A percentile compares a stretch with the other conserved stretches of the same genome.
These are phyloP conservation scores for Triadica sebifera DNA, from an alignment of 345 rosid genomes.

Conservation along the genomic window DNA sequence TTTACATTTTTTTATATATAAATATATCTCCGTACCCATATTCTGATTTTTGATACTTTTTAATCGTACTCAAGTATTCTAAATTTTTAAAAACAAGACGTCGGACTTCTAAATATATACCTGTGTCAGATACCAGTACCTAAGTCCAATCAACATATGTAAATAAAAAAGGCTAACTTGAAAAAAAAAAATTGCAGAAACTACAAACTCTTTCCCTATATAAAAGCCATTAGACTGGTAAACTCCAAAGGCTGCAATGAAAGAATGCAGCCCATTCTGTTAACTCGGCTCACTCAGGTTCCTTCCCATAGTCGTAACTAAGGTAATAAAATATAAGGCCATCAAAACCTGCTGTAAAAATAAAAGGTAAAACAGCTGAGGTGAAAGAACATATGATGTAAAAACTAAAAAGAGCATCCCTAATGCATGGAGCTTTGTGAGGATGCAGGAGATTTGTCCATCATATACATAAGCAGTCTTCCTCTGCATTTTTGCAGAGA, in stretches of 20 bases:
- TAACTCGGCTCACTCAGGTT: conserved; percentile 4
- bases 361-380: background rate
- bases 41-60: no score
- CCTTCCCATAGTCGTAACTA: background rate
- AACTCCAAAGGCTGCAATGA: background rate
- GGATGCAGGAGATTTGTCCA: no score
- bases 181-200: background rate
- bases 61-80: no score
- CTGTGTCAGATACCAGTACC: no score
- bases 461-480: no score
- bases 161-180: background rate
- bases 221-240: background rate
- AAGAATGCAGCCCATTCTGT: conserved; percentile 1
- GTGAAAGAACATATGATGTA: background rate
- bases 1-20: no score
- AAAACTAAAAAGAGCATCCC: background rate
- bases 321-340: background rate
- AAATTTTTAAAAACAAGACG: no score
- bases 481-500: background rate
- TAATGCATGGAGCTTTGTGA: background rate
- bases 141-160: no score
- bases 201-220: background rate
- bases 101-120: no score
- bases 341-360: background rate
- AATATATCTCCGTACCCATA: no score